A percentile compares a stretch with the other conserved stretches of the same genome.
phyloP scores from a whole-genome alignment of 139 green algal genomes.

The Pseudopediastrum boryanum region DNA sequence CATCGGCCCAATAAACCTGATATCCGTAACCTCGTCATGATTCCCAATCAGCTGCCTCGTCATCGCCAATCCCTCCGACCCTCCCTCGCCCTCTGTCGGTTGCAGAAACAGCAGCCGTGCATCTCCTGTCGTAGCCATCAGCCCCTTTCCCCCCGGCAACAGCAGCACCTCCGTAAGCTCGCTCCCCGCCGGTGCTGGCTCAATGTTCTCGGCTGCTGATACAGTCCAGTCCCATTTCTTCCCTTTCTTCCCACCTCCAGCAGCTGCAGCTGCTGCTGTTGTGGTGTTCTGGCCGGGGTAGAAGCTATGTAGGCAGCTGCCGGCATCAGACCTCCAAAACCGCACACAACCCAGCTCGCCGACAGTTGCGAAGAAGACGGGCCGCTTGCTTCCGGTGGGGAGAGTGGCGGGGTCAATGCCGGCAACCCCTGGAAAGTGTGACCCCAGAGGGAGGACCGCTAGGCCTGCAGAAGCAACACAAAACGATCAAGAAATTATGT shows the following conservation, averaged over 20 bases:
- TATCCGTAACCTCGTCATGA: constrained; percentile 92
- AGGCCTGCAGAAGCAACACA: constrained; percentile 30
- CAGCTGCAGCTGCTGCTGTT: constrained; percentile 33
- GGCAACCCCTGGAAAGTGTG: constrained; percentile 56
- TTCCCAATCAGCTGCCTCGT: constrained; percentile 89
- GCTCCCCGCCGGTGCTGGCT: constrained; percentile 22
- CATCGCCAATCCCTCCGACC: constrained; percentile 36
- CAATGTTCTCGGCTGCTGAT: no score
- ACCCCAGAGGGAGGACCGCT: constrained; percentile 42
- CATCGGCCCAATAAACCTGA: constrained; percentile 67
- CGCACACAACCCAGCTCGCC: constrained; percentile 79
- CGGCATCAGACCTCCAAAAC: constrained; percentile 79
- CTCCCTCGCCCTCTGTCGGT: not conserved
- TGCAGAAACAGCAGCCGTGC: constrained; percentile 78
- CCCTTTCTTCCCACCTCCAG: constrained; percentile 17
- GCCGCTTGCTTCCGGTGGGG: constrained; percentile 2
- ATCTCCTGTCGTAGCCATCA: constrained; percentile 81
- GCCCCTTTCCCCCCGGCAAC: constrained; percentile 51
- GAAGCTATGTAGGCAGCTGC: constrained; percentile 54
- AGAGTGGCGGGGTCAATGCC: not conserved
- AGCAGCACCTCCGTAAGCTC: constrained; percentile 66
- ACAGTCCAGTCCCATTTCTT: no score
- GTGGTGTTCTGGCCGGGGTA: constrained; percentile 10
- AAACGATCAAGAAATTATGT: no score
- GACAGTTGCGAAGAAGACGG: constrained; percentile 78